Percentiles rank a stretch among this genome's conserved stretches.
phyloP scores from a whole-genome alignment of 192 early-diverging fungal genomes.

The Umbelopsis isabellina region DNA sequence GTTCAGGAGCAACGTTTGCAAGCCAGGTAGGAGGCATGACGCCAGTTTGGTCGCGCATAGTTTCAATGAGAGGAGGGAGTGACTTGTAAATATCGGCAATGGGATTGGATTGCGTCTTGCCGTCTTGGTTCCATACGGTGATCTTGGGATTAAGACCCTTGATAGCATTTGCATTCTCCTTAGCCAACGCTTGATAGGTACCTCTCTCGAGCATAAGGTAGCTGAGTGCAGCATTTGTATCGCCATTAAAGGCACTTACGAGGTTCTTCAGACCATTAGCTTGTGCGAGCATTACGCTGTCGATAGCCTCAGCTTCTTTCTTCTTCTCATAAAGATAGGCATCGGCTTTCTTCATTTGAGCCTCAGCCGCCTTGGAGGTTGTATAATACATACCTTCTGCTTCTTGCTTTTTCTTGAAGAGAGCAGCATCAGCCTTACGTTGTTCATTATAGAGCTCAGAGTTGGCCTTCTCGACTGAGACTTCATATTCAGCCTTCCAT shows the following conservation, averaged over 20 bases:
- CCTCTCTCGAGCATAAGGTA: constrained; percentile 59
- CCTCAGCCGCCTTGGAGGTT: background rate
- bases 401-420: constrained; percentile 42
- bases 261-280: constrained; percentile 45
- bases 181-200: constrained; percentile 50
- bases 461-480: constrained; percentile 40
- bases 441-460: constrained; percentile 46
- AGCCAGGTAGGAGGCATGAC: constrained; percentile 42
- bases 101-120: constrained; percentile 32
- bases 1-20: background rate
- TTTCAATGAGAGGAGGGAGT: constrained; percentile 44
- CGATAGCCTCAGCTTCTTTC: constrained; percentile 53
- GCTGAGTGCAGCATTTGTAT: constrained; percentile 42
- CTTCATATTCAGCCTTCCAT: constrained; percentile 52
- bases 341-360: constrained; percentile 25
- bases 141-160: constrained; percentile 57
- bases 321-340: constrained; percentile 39
- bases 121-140: constrained; percentile 48
- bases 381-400: constrained; percentile 40
- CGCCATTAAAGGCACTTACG: constrained; percentile 35
- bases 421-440: constrained; percentile 43
- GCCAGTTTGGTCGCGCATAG: constrained; percentile 53
- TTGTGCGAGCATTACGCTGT: constrained; percentile 44
- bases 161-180: constrained; percentile 54
- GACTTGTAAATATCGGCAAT: constrained; percentile 48